Evolutionary conservation across 23 red algal species (phyloP).

Genomic region (Gracilaria gracilis): DNA sequence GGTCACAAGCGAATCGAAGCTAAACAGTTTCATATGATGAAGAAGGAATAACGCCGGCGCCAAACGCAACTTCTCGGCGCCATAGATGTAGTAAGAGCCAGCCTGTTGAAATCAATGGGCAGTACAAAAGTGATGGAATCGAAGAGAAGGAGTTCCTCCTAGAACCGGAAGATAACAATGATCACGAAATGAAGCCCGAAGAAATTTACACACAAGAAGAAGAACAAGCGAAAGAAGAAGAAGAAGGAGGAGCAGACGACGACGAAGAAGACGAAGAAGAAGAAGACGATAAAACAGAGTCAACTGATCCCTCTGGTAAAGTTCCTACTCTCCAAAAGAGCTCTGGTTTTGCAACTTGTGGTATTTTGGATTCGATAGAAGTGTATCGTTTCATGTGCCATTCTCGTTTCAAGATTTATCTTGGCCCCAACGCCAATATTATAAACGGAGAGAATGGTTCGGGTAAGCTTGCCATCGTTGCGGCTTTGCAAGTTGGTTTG

Average conservation of each 20-base stretch:
- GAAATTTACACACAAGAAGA: neutral
- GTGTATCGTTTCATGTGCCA: slow-evolving; percentile 98
- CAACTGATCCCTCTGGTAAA: neutral
- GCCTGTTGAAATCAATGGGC: neutral
- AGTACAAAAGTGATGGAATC: neutral
- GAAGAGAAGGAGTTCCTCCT: neutral
- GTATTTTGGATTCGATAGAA: slow-evolving; percentile 82
- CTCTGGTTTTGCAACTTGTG: slow-evolving; percentile 63
- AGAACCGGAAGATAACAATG: neutral
- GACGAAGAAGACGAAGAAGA: slow-evolving; percentile 49
- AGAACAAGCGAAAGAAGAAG: slow-evolving; percentile 32
- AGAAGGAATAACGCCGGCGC: slow-evolving; percentile 16
- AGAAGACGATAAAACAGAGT: neutral
- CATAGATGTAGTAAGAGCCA: neutral
- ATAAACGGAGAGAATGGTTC: slow-evolving; percentile 92
- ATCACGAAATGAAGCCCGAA: neutral
- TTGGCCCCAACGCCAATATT: slow-evolving; percentile 95
- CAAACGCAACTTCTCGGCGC: neutral
- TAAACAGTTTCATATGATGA: neutral
- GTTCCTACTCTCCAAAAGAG: slow-evolving; percentile 13
- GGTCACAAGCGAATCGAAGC: neutral
- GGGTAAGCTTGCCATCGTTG: slow-evolving; percentile 95
- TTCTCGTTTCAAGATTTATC: slow-evolving; percentile 72
- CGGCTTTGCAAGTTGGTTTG: slow-evolving; percentile 88
- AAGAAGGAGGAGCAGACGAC: neutral